Conservation (phyloP, 768 basidiomycete species). For the Tricholoma bakamatsutake region DNA sequence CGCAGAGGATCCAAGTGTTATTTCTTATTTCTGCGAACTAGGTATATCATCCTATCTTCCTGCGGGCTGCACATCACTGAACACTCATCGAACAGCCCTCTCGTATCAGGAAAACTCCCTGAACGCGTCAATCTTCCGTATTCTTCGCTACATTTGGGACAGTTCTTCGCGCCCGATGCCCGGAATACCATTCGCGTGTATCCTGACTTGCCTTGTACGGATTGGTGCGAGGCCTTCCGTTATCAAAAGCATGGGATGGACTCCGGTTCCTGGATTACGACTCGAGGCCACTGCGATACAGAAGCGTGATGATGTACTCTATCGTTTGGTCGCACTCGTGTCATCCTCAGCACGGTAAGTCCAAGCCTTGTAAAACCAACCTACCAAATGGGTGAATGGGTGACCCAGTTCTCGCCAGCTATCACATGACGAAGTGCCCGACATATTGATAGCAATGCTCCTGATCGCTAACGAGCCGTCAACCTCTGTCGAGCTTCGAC, state of each 20-base stretch:
- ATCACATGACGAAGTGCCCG: conserved; percentile 34
- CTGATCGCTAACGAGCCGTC: conserved; percentile 53
- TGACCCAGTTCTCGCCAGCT: conserved; percentile 29
- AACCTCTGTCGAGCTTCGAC: conserved; percentile 36
- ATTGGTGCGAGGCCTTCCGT: conserved; percentile 39
- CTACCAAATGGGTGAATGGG: not conserved
- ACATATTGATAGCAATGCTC: conserved; percentile 44
- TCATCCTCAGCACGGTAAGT: conserved; percentile 42
- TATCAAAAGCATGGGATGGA: conserved; percentile 30
- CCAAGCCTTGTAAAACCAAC: not conserved
- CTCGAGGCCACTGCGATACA: conserved; percentile 12
- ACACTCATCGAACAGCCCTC: conserved; percentile 20
- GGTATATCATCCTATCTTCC: conserved; percentile 23
- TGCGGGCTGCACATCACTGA: conserved; percentile 2
- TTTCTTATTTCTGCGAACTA: conserved; percentile 36
- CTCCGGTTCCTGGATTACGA: conserved; percentile 3
- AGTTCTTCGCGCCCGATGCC: conserved; percentile 11
- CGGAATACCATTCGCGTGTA: conserved; percentile 27
- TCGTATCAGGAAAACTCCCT: conserved; percentile 15
- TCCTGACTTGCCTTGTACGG: conserved; percentile 32
- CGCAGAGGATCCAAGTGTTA: conserved; percentile 21
- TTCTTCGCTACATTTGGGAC: conserved; percentile 30
- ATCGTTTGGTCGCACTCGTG: conserved; percentile 38
- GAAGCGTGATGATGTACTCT: conserved; percentile 27
- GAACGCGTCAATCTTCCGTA: conserved; percentile 23